phyloP scores from a whole-genome alignment of 2,329 filamentous ascomycete species.

The Fusarium chuoi region DNA sequence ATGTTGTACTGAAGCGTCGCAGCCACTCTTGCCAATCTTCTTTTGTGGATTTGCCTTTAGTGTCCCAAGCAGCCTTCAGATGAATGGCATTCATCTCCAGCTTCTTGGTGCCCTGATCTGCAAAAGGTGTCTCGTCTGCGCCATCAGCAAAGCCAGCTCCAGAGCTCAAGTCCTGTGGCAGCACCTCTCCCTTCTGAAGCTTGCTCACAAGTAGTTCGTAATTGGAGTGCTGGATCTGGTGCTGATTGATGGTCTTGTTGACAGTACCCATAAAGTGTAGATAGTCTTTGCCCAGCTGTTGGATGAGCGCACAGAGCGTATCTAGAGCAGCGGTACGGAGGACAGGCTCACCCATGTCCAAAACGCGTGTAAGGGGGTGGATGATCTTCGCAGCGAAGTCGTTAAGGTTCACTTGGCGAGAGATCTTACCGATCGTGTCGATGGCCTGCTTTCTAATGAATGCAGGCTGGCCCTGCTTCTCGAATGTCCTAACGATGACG shows the following conservation, averaged over 20 bases:
- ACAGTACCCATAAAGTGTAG: constrained; percentile 93
- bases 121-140: constrained; percentile 81
- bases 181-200: constrained; percentile 89
- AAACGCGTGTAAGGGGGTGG: constrained; percentile 86
- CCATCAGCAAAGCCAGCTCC: constrained; percentile 83
- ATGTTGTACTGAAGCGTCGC: constrained; percentile 91
- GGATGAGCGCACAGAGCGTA: constrained; percentile 93
- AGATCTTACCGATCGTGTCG: constrained; percentile 93
- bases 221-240: constrained; percentile 88
- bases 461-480: constrained; percentile 83
- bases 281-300: constrained; percentile 95
- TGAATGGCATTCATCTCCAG: constrained; percentile 97
- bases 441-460: constrained; percentile 89
- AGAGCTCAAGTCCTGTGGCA: constrained; percentile 94
- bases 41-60: constrained; percentile 93
- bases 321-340: constrained; percentile 88
- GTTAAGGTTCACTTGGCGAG: constrained; percentile 94
- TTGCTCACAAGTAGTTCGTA: constrained; percentile 94
- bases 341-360: constrained; percentile 76
- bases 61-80: constrained; percentile 96
- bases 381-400: constrained; percentile 97
- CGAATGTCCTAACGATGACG: constrained; percentile 92
- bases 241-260: constrained; percentile 82
- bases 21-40: constrained; percentile 99
- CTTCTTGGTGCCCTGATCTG: constrained; percentile 91